Percentiles rank a stretch among this genome's conserved stretches.
Conservation (phyloP, 352 stramenopile species). For the Globisporangium canariense region DNA sequence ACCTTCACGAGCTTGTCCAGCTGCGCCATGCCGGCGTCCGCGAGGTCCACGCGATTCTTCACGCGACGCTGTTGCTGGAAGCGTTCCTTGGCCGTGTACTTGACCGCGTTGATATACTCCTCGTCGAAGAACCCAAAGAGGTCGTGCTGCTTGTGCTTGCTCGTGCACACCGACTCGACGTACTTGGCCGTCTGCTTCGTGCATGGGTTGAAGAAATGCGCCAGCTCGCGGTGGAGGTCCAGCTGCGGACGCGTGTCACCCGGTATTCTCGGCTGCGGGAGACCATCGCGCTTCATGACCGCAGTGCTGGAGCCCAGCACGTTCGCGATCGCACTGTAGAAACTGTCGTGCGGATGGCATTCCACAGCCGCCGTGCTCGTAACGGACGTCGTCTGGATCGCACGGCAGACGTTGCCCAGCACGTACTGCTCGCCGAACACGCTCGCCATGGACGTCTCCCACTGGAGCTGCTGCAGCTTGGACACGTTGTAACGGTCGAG, state of each 20-base stretch:
- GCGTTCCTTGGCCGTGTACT: constrained; percentile 55
- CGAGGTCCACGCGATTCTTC: constrained; percentile 70
- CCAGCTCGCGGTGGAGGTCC: constrained; percentile 40
- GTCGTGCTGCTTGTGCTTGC: constrained; percentile 29
- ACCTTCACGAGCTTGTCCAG: constrained; percentile 67
- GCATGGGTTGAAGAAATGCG: constrained; percentile 44
- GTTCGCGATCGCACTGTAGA: constrained; percentile 20
- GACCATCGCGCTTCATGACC: constrained; percentile 10
- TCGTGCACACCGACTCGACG: constrained; percentile 28
- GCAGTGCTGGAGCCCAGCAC: constrained; percentile 19
- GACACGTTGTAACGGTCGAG: constrained; percentile 63
- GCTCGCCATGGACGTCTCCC: constrained; percentile 65
- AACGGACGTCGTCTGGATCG: constrained; percentile 14
- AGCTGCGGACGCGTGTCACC: constrained; percentile 15
- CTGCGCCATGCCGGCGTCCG: constrained; percentile 66
- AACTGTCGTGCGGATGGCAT: constrained; percentile 15
- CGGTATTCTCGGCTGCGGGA: constrained; percentile 7
- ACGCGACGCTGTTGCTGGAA: constrained; percentile 44
- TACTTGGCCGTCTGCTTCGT: constrained; percentile 34
- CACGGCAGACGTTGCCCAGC: constrained; percentile 42
- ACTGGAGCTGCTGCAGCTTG: constrained; percentile 69
- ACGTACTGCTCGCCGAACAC: constrained; percentile 64
- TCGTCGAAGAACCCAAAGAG: constrained; percentile 71
- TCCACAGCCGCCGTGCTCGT: background rate
- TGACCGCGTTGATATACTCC: constrained; percentile 56